Percentiles rank a stretch among this genome's conserved stretches.
Evolutionary conservation across 1,284 basidiomycete genomes (phyloP).

Genomic region (Tilletia horrida): DNA sequence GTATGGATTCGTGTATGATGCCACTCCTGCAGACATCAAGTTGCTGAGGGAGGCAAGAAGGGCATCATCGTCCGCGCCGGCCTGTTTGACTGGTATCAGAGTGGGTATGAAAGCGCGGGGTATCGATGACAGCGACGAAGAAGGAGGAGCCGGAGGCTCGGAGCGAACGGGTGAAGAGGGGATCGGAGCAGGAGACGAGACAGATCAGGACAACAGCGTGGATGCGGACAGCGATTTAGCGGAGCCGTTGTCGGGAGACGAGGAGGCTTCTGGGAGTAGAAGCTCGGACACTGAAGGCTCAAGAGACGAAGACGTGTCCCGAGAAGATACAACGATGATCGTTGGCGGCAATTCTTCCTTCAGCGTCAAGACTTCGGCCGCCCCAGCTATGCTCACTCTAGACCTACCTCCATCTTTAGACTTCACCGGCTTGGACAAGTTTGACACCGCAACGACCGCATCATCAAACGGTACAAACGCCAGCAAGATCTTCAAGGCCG

Average conservation of each 20-base stretch:
- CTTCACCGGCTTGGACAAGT: background rate
- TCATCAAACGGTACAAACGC: background rate
- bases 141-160: conserved; percentile 8
- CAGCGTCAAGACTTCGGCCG: conserved; percentile 7
- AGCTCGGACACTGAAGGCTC: background rate
- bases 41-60: conserved; percentile 70
- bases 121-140: conserved; percentile 43
- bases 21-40: conserved; percentile 70
- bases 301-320: background rate
- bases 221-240: background rate
- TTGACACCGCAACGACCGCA: background rate
- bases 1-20: conserved; percentile 89
- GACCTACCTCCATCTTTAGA: conserved; percentile 6
- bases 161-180: background rate
- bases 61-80: conserved; percentile 71
- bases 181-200: background rate
- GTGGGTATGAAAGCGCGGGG: conserved; percentile 60
- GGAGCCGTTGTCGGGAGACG: conserved; percentile 25
- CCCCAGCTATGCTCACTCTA: conserved; percentile 11
- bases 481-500: conserved; percentile 15
- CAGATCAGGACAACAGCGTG: background rate
- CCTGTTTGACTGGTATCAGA: conserved; percentile 77
- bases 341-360: conserved; percentile 20
- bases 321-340: conserved; percentile 20
- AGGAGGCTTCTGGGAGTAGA: conserved; percentile 21